phyloP scores from a whole-genome alignment of 768 basidiomycete species.

The Leccinum uliginosum region DNA sequence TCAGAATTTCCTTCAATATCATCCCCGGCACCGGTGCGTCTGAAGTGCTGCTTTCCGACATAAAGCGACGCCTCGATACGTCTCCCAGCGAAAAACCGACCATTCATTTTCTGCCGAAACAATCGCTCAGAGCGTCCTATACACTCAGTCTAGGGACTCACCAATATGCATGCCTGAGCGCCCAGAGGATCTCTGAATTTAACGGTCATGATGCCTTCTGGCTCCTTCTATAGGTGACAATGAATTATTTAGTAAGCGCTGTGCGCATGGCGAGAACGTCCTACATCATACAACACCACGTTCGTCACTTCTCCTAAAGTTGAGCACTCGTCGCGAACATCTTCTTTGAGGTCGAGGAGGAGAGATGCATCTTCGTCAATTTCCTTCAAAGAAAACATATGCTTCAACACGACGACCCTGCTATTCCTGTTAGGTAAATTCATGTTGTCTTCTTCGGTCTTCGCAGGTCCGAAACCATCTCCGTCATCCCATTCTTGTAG shows the following conservation, averaged over 20 bases:
- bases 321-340: constrained; percentile 91
- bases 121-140: neutral
- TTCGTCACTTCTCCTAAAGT: constrained; percentile 92
- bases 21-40: constrained; percentile 66
- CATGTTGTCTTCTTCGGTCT: constrained; percentile 50
- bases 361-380: constrained; percentile 82
- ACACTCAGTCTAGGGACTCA: constrained; percentile 34
- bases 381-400: constrained; percentile 89
- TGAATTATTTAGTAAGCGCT: constrained; percentile 2
- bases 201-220: constrained; percentile 92
- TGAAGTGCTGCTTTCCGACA: constrained; percentile 77
- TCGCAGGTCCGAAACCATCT: constrained; percentile 80
- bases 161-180: constrained; percentile 88
- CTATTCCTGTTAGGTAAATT: constrained; percentile 48
- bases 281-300: constrained; percentile 90
- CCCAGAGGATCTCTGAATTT: constrained; percentile 92
- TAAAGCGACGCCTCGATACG: constrained; percentile 79
- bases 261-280: constrained; percentile 26
- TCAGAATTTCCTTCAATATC: constrained; percentile 59
- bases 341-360: constrained; percentile 90
- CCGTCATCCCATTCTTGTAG: constrained; percentile 92
- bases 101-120: constrained; percentile 80
- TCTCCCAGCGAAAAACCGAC: constrained; percentile 84
- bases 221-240: constrained; percentile 62
- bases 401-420: constrained; percentile 88